These are phyloP conservation scores for Fomitopsis schrenkii DNA, from an alignment of 1,284 basidiomycete genomes.

Conservation along the genomic window DNA sequence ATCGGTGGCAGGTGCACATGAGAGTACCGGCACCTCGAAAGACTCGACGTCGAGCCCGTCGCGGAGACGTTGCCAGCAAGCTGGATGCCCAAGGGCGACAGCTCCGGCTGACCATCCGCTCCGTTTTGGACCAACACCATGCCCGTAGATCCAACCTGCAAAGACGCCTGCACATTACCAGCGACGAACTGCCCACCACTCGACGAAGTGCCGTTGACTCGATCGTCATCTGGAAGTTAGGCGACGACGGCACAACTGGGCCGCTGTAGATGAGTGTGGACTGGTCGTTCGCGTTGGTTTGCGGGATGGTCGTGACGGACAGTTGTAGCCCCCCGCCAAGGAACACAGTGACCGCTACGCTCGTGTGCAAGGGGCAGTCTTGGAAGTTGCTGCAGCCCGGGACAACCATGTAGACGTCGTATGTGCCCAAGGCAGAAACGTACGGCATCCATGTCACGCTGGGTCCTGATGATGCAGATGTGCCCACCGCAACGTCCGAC, in stretches of 20 bases:
- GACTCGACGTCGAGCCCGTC: slow-evolving; percentile 18
- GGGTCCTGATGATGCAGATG: slow-evolving; percentile 55
- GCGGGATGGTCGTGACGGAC: slow-evolving; percentile 65
- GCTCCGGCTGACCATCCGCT: slow-evolving; percentile 41
- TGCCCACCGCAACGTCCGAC: slow-evolving; percentile 64
- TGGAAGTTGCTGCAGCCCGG: slow-evolving; percentile 84
- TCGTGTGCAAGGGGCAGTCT: slow-evolving; percentile 79
- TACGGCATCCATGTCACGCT: slow-evolving; percentile 89
- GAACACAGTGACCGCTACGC: slow-evolving; percentile 81
- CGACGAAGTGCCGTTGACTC: slow-evolving; percentile 53
- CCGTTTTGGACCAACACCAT: slow-evolving; percentile 70
- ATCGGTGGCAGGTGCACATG: slow-evolving; percentile 26
- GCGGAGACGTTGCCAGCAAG: slow-evolving; percentile 36
- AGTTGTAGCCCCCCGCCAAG: slow-evolving; percentile 67
- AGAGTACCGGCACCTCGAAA: slow-evolving; percentile 30
- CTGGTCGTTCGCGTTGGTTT: slow-evolving; percentile 69
- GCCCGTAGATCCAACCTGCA: slow-evolving; percentile 65
- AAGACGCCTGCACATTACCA: slow-evolving; percentile 53
- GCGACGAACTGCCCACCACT: slow-evolving; percentile 51
- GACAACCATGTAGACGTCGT: slow-evolving; percentile 80
- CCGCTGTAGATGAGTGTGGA: slow-evolving; percentile 74
- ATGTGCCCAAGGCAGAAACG: slow-evolving; percentile 83
- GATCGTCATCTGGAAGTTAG: slow-evolving; percentile 73
- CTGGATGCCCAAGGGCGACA: slow-evolving; percentile 55
- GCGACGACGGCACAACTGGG: slow-evolving; percentile 70